Evolutionary conservation across 306 rosid genomes (phyloP).

Genomic region (Ceratonia siliqua): DNA sequence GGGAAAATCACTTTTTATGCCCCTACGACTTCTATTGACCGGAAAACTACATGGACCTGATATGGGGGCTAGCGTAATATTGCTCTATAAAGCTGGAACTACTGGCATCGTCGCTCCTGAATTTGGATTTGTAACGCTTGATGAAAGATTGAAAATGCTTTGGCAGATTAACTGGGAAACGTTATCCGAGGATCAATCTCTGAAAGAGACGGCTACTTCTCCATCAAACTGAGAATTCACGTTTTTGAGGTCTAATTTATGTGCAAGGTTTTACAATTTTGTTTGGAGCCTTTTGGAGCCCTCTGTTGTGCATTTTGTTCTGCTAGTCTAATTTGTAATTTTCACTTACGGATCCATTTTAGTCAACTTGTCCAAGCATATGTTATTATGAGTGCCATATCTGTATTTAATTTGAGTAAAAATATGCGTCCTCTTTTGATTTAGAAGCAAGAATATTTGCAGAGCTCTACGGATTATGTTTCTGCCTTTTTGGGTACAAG

Average conservation of each 20-base stretch:
- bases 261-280: neutral
- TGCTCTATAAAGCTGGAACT: constrained; percentile 70
- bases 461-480: neutral
- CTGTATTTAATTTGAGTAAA: neutral
- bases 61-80: constrained; percentile 61
- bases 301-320: neutral
- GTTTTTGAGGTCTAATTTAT: constrained; percentile 27
- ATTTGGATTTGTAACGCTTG: constrained; percentile 60
- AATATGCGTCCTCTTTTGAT: constrained; percentile 6
- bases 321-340: neutral
- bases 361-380: neutral
- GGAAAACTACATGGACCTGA: constrained; percentile 97
- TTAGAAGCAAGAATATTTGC: neutral
- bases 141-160: constrained; percentile 63
- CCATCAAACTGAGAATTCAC: constrained; percentile 42
- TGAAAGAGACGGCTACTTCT: constrained; percentile 47
- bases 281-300: constrained; percentile 11
- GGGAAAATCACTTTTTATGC: constrained; percentile 98
- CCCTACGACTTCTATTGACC: constrained; percentile 79
- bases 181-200: constrained; percentile 49
- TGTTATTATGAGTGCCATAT: neutral
- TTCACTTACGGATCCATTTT: neutral
- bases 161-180: constrained; percentile 75
- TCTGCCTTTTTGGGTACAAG: too few relatives aligned
- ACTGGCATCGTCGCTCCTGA: constrained; percentile 55